Evolutionary conservation across 176 grass and related monocot genomes (phyloP), one percentile per base, ranked within the genome.

Genomic region (Pontederia paniculata): DNA sequence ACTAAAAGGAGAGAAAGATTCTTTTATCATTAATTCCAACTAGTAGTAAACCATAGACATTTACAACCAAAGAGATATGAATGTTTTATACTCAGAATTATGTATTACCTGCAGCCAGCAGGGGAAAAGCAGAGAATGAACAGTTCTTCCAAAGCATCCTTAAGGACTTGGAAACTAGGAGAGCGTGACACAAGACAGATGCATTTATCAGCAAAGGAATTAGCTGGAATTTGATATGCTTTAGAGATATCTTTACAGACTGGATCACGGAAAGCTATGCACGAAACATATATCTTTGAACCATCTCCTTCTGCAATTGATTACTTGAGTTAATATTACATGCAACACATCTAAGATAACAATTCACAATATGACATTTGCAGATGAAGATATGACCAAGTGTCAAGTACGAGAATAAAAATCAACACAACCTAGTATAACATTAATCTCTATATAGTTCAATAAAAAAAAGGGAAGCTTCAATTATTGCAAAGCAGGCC

Each of bases 161-260:
- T 83, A 63, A 98, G 87, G 54, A 84, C 80, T 77, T 77, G 80
- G 57, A 98, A 98, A 84, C 80, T 82, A 68, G 93, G 87, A 78
- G 83, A 91, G 70, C 89, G 86, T 17, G 93, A 98, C 59, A 98
- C 87, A 74, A 98, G 73, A 65, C 93, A 98, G 53, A 98, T 98
- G 65, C 86, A 98, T 78, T 98, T 98, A 83, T 98, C 93, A 63
- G 93, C 93, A 82, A 72, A 91, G 9, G 83, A 98, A 66, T 88
- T 88, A n/a, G 21, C 42, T 4, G 83, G 83, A 70, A 98, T 91
- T 74, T 91, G 75, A 67, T 88, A 91, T 28, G 93, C 74, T 81
- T 91, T 80, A 51, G 70, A 52, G 64, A 91, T 81, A 84, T 98
- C 93, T 80, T 98, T 83, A 74, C 83, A 91, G 60, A 98, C 72